Evolutionary conservation across 139 green algal species (phyloP), one percentile per base, ranked within the genome.

Genomic region (Chlamydomonas urium): DNA sequence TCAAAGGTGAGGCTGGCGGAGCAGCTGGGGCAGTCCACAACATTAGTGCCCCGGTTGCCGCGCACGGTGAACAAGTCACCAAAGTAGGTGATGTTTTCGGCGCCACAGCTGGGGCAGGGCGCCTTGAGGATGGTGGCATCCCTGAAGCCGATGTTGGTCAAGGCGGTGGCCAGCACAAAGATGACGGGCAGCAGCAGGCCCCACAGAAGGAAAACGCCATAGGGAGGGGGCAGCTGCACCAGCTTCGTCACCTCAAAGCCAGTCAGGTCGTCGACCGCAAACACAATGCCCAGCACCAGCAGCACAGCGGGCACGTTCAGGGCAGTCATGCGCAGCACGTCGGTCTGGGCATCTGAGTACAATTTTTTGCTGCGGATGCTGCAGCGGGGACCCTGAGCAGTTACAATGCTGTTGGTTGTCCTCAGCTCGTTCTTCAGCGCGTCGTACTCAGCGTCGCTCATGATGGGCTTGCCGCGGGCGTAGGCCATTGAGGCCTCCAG

Each of bases 251-350:
- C 81, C 71, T 89, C 77, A 75, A 96, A 96, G 53, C 87, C 86
- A 2, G 89, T 94, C 34, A 94, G n/a, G 83, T 93, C 88, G 74
- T 97, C 92, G 0, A 93, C 71, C 19, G 71, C 70, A 68, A 97
- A 97, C 24, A 97, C 69, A 17, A 76, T 42, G 17, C 83, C 80
- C 62, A 97, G 82, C 62, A 91, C 78, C 71, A 90, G 61, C 28
- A 93, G 57, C 6, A 87, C 87, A 10, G 89, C 90, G 3, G 92
- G 92, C 37, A 95, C 26, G 80, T 97, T 97, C n/a, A 97, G 80
- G 2, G 75, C 70, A 2, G 83, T 85, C 88, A 97, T 91, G 66
- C 85, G 86, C 1, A 94, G 56, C 81, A 96, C 96, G 75, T 96
- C 92, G 0, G 60, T 45, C 60, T 67, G n/a, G 2, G 73, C 75